These are phyloP conservation scores for Coniferiporia sulphurascens DNA, from an alignment of 1,284 basidiomycete genomes.

Conservation along the genomic window DNA sequence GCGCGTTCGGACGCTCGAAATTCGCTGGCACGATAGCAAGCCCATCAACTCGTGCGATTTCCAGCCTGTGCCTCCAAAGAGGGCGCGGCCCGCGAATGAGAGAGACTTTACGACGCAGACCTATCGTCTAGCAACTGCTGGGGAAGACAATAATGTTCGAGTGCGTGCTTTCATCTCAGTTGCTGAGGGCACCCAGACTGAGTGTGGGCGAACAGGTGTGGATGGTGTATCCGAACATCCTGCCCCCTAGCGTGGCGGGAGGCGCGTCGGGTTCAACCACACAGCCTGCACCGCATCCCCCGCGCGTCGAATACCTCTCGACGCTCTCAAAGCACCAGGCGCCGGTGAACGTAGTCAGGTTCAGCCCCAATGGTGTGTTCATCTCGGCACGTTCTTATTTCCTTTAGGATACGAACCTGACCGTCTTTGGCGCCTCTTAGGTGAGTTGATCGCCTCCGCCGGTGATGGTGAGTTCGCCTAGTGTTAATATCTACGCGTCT, in stretches of 20 bases:
- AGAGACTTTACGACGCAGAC: conserved; percentile 56
- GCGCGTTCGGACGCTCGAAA: conserved; percentile 83
- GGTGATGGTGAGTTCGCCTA: conserved; percentile 73
- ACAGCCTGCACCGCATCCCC: conserved; percentile 54
- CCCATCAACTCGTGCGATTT: conserved; percentile 95
- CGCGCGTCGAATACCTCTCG: conserved; percentile 94
- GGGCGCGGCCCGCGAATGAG: conserved; percentile 65
- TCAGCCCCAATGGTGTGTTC: conserved; percentile 84
- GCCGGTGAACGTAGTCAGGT: conserved; percentile 94
- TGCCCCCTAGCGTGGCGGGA: conserved; percentile 60
- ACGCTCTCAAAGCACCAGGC: conserved; percentile 92
- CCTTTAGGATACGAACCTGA: neutral
- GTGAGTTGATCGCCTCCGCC: conserved; percentile 87
- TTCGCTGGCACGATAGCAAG: conserved; percentile 92
- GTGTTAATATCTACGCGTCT: neutral
- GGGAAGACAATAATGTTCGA: conserved; percentile 95
- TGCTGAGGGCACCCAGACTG: neutral
- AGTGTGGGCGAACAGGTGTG: conserved; percentile 57
- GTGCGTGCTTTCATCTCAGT: conserved; percentile 44
- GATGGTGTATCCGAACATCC: conserved; percentile 90
- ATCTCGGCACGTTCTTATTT: conserved; percentile 2
- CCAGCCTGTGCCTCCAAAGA: conserved; percentile 74
- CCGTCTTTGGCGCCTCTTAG: conserved; percentile 33
- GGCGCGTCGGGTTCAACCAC: conserved; percentile 38
- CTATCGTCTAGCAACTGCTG: conserved; percentile 91